Percentiles rank a stretch among this genome's conserved stretches.
phyloP scores from a whole-genome alignment of 2,329 filamentous ascomycete species.

The Bipolaris bicolor region DNA sequence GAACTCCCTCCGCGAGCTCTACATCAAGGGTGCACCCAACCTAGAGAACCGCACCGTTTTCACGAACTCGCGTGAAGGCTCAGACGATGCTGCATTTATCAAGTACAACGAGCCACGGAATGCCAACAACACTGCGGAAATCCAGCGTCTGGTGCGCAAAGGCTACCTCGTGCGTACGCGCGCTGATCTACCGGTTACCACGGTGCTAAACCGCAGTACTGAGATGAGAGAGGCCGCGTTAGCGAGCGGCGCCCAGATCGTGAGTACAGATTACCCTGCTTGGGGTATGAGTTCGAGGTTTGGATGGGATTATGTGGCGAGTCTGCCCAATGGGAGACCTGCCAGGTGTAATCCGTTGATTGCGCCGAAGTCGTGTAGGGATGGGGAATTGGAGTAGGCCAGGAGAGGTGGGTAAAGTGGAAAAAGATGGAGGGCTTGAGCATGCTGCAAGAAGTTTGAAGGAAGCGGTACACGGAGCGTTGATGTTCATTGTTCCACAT shows the following conservation, averaged over 20 bases:
- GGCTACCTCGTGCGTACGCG: constrained; percentile 59
- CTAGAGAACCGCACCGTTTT: constrained; percentile 57
- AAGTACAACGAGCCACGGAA: constrained; percentile 56
- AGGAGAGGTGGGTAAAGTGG: too few relatives aligned
- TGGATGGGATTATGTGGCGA: constrained; percentile 56
- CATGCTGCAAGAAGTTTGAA: too few relatives aligned
- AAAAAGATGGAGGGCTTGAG: too few relatives aligned
- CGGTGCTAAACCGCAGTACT: constrained; percentile 50
- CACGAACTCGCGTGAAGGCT: constrained; percentile 56
- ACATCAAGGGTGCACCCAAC: constrained; percentile 43
- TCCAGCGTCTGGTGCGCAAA: constrained; percentile 54
- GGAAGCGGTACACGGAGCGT: too few relatives aligned
- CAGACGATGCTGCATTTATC: constrained; percentile 57
- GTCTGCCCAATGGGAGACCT: constrained; percentile 35
- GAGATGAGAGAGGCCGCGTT: constrained; percentile 55
- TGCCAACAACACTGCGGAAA: constrained; percentile 40
- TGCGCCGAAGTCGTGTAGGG: constrained; percentile 47
- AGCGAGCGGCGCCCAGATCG: constrained; percentile 57
- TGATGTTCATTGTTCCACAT: too few relatives aligned
- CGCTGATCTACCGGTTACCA: constrained; percentile 55
- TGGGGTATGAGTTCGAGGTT: constrained; percentile 57
- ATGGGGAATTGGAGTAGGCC: constrained; percentile 29
- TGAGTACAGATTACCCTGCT: constrained; percentile 57
- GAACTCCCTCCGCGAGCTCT: constrained; percentile 47
- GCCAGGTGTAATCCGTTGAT: constrained; percentile 49